These are phyloP conservation scores for Waitea zeae DNA, from an alignment of 1,284 basidiomycete genomes.

Conservation along the genomic window DNA sequence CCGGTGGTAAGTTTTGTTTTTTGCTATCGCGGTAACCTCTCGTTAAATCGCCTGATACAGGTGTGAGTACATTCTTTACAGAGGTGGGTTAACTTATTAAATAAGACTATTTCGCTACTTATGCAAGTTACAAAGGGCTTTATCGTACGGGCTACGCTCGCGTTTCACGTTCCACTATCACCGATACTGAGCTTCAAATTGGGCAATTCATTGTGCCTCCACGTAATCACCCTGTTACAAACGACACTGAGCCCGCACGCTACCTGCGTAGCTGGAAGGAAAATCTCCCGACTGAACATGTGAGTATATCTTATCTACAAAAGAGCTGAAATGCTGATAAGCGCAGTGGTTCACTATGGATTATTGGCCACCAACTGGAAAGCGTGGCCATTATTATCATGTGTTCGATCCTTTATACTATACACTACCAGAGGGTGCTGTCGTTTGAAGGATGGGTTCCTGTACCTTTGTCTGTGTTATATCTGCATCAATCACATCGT, in stretches of 20 bases:
- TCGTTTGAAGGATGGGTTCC: no score
- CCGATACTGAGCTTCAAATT: slow-evolving; percentile 65
- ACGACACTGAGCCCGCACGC: slow-evolving; percentile 43
- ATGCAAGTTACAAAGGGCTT: no score
- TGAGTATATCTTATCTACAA: slow-evolving; percentile 15
- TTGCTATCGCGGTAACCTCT: background rate
- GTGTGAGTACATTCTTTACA: slow-evolving; percentile 84
- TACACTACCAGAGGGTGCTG: slow-evolving; percentile 32
- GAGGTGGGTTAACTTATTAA: no score
- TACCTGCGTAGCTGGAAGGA: slow-evolving; percentile 56
- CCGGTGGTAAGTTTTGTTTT: slow-evolving; percentile 38
- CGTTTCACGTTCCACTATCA: slow-evolving; percentile 57
- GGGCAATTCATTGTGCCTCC: slow-evolving; percentile 66
- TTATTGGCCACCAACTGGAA: slow-evolving; percentile 30
- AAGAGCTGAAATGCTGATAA: background rate
- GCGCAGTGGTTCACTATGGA: slow-evolving; percentile 39
- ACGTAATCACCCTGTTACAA: slow-evolving; percentile 30
- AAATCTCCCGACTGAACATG: slow-evolving; percentile 43
- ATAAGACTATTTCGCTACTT: no score
- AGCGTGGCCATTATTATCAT: slow-evolving; percentile 59
- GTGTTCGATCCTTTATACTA: slow-evolving; percentile 61
- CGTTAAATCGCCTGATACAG: slow-evolving; percentile 17
- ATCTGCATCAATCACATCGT: no score
- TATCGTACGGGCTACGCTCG: no score
- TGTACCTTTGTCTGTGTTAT: no score